A percentile compares a stretch with the other conserved stretches of the same genome.
Conservation (phyloP, 176 grass and related monocot genomes). For the Aegilops sharonensis region DNA sequence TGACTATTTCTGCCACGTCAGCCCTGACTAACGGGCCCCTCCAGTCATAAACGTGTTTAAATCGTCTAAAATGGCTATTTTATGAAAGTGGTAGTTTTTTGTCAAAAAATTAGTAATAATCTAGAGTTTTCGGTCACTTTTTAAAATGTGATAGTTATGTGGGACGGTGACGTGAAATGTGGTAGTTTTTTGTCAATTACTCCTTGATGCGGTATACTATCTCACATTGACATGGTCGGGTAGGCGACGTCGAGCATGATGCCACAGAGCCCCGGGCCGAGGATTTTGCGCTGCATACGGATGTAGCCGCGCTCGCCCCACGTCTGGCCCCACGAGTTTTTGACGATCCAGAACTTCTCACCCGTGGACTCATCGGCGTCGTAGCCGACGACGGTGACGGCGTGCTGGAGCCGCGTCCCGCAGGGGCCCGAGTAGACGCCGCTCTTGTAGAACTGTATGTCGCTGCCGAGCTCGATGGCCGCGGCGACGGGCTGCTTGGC, state of each 20-base stretch:
- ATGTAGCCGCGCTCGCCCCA: constrained; percentile 43
- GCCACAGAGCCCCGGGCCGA: neutral
- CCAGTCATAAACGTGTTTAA: too few species aligned
- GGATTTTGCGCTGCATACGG: constrained; percentile 6
- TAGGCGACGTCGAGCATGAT: constrained; percentile 36
- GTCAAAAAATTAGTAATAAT: too few species aligned
- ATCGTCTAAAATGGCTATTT: too few species aligned
- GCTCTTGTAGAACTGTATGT: constrained; percentile 43
- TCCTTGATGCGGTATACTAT: neutral
- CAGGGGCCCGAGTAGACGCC: constrained; percentile 52
- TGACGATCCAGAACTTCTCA: constrained; percentile 43
- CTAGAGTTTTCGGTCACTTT: too few species aligned
- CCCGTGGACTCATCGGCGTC: constrained; percentile 18
- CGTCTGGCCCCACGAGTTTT: constrained; percentile 31
- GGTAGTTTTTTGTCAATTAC: too few species aligned
- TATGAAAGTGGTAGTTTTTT: too few species aligned
- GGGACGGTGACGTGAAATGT: too few species aligned
- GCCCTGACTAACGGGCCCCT: too few species aligned
- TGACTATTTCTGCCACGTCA: too few species aligned
- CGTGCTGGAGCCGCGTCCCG: constrained; percentile 32
- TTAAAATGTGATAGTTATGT: too few species aligned
- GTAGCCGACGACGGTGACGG: constrained; percentile 51
- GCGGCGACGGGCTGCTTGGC: constrained; percentile 41
- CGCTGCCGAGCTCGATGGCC: constrained; percentile 34
- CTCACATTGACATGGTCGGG: constrained; percentile 7